Evolutionary conservation across 495 filamentous ascomycete genomes (phyloP), one percentile per base, ranked within the genome.

Genomic region (Aspergillus leporis): DNA sequence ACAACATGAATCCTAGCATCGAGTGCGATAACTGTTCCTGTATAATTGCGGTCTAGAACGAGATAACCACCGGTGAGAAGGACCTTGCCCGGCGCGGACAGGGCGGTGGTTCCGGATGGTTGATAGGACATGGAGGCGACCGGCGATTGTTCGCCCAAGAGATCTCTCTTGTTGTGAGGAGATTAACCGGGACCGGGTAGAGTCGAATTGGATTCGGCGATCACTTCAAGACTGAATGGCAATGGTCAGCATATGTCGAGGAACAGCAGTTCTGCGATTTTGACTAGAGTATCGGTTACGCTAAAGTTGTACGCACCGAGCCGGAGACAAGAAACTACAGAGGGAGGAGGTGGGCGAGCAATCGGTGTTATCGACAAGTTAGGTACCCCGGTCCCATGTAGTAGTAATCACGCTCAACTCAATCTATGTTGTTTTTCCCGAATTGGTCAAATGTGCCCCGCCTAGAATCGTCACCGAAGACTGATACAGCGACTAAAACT

Each of bases 1-100:
- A 91, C 74, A 53, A 92, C 85, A 72, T 97, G 92, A 62, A 98
- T 96, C 56, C 94, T 84, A 51, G 94, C 93, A 74, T 93, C 90
- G 52, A 98, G 89, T 16, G 92, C 94, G 70, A 97, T 96, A 7
- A 98, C 93, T 18, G 96, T 85, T 10, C 87, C 95, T 2, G 90
- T 93, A 67, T 96, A 93, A 40, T 82, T 78, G 51, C 89, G 86
- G 75, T 98, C 95, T 22, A 98, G 87, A 9, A 97, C 92, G 13
- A 98, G 86, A 69, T 97, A 98, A 43, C 94, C 94, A 40, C 94
- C 94, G 50, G 93, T 91, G 16, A 98, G 82, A 47, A 98, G 82
- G 45, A 98, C 95, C 76, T 98, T 98, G 51, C 94, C 94, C 22
- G 94, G 94, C 2, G 95, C 93, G 60, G 93, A 97, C 62, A 95